Evolutionary conservation across 2,329 filamentous ascomycete genomes (phyloP).

Genomic region (Fusarium pseudograminearum): DNA sequence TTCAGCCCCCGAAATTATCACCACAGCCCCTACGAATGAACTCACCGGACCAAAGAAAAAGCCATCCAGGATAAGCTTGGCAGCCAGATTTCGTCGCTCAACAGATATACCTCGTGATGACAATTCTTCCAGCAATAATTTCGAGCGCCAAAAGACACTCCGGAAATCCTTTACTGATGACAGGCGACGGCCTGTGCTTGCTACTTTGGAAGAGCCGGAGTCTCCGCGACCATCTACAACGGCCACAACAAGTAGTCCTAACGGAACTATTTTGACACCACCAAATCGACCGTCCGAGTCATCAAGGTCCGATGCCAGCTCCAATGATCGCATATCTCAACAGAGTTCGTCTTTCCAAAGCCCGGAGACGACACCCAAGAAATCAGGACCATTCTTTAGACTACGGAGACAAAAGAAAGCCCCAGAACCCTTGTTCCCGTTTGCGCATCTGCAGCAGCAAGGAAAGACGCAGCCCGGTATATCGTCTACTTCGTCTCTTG

Average conservation of each 20-base stretch:
- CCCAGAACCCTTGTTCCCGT: slow-evolving; percentile 81
- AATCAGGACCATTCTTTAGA: slow-evolving; percentile 81
- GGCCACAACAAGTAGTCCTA: slow-evolving; percentile 44
- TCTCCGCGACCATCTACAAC: slow-evolving; percentile 50
- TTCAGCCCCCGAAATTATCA: slow-evolving; percentile 82
- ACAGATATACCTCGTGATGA: slow-evolving; percentile 59
- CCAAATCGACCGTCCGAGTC: slow-evolving; percentile 73
- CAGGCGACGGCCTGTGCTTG: slow-evolving; percentile 49
- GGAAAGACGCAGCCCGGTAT: slow-evolving; percentile 58
- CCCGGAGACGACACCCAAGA: slow-evolving; percentile 70
- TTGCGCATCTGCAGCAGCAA: slow-evolving; percentile 84
- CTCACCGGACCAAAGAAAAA: slow-evolving; percentile 66
- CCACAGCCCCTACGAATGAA: slow-evolving; percentile 85
- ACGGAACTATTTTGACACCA: slow-evolving; percentile 61
- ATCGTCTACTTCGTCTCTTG: slow-evolving; percentile 60
- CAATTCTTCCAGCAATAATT: slow-evolving; percentile 22
- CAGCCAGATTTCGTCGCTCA: slow-evolving; percentile 65
- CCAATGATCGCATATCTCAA: slow-evolving; percentile 71
- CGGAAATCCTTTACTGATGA: slow-evolving; percentile 61
- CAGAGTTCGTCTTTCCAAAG: slow-evolving; percentile 67
- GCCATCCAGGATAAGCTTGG: slow-evolving; percentile 66
- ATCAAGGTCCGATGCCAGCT: slow-evolving; percentile 88
- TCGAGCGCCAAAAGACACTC: slow-evolving; percentile 39
- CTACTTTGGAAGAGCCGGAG: slow-evolving; percentile 68
- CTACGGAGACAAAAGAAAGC: slow-evolving; percentile 82